Evolutionary conservation across 345 rosid genomes (phyloP).

Genomic region (Firmiana major): DNA sequence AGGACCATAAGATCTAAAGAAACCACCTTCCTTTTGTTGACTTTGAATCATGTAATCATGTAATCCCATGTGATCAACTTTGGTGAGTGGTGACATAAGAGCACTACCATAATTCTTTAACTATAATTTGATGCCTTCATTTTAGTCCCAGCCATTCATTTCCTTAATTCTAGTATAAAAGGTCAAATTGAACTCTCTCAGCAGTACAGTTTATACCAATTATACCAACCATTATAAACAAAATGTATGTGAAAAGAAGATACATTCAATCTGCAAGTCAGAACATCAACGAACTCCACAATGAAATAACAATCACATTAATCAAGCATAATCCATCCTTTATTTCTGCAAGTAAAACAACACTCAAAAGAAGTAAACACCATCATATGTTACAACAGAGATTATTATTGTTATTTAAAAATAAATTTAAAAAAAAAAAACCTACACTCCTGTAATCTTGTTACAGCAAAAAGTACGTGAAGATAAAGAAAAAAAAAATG

Average conservation of each 20-base stretch:
- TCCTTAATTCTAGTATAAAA: not conserved
- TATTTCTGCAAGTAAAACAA: not conserved
- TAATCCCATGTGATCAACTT: not conserved
- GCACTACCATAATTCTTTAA: not conserved
- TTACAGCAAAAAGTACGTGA: not conserved
- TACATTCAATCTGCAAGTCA: not conserved
- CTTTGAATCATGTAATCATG: no score
- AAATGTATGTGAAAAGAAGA: not conserved
- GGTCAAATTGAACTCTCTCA: not conserved
- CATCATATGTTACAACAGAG: not conserved
- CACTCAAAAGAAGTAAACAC: not conserved
- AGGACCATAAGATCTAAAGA: not conserved
- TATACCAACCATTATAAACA: no score
- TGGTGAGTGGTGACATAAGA: not conserved
- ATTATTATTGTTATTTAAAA: no score
- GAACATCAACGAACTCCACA: not conserved
- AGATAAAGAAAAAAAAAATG: not conserved
- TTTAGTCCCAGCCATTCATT: not conserved
- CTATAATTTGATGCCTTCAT: not conserved
- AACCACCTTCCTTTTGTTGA: no score
- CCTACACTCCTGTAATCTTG: no score
- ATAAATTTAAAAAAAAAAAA: no score
- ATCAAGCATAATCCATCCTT: not conserved
- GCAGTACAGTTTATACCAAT: not conserved
- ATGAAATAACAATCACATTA: not conserved